Conservation (phyloP, 345 rosid species). For the Lumnitzera littorea region DNA sequence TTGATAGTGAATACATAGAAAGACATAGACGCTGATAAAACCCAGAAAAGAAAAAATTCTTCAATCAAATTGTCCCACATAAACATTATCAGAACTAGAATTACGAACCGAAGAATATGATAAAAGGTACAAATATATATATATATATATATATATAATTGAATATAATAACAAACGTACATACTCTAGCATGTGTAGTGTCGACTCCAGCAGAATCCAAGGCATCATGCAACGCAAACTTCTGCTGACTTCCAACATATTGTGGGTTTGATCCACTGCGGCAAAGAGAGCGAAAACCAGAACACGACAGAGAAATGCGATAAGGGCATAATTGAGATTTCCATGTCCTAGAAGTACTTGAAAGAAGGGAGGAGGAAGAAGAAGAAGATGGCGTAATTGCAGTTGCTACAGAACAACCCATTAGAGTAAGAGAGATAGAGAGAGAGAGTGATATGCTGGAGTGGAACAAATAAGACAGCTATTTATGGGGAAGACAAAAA, state of each 20-base stretch:
- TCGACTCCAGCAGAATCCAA: conserved; percentile 28
- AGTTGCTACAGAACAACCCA: conserved; percentile 9
- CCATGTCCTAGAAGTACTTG: background rate
- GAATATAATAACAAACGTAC: background rate
- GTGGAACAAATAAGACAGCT: no score
- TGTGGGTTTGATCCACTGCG: conserved; percentile 11
- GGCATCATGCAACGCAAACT: conserved; percentile 30
- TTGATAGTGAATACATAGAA: background rate
- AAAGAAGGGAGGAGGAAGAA: conserved; percentile 4
- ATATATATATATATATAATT: background rate
- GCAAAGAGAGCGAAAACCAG: conserved; percentile 11
- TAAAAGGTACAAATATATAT: no score
- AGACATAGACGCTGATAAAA: background rate
- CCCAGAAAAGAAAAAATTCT: background rate
- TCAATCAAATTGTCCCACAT: no score
- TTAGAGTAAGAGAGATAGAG: background rate
- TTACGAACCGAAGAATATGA: no score
- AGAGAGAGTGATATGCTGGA: background rate
- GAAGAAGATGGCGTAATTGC: conserved; percentile 2
- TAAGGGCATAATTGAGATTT: background rate
- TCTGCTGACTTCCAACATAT: conserved; percentile 11
- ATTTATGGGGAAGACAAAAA: no score
- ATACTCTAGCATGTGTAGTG: conserved; percentile 34
- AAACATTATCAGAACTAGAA: no score
- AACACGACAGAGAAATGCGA: background rate